phyloP scores from a whole-genome alignment of 2,329 filamentous ascomycete genomes.

The Penicillium hesseltinei region DNA sequence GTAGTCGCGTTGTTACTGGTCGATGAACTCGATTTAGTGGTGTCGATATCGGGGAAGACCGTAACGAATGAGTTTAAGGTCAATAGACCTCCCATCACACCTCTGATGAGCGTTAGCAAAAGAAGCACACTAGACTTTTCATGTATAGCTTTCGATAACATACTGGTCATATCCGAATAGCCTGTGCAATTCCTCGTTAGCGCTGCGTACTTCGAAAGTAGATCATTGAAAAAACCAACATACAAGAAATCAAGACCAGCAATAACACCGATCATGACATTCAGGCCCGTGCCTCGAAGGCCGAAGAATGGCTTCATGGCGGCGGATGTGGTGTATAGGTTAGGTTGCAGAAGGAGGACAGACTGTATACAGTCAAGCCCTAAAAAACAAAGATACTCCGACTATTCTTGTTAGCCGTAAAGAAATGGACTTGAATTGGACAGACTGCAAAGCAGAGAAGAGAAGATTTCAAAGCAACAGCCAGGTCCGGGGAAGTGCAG shows the following conservation, averaged over 20 bases:
- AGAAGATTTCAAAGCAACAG: background rate
- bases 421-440: background rate
- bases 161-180: constrained; percentile 64
- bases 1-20: constrained; percentile 49
- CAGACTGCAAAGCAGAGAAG: constrained; percentile 1
- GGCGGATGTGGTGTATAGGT: constrained; percentile 2
- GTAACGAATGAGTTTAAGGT: constrained; percentile 63
- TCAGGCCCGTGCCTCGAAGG: constrained; percentile 63
- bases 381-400: constrained; percentile 3
- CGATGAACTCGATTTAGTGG: constrained; percentile 30
- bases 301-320: constrained; percentile 57
- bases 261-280: constrained; percentile 67
- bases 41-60: constrained; percentile 55
- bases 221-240: constrained; percentile 2
- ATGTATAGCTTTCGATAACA: background rate
- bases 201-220: background rate
- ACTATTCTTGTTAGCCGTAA: background rate
- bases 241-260: constrained; percentile 70
- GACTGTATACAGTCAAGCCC: constrained; percentile 5
- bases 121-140: background rate
- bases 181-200: constrained; percentile 20
- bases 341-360: background rate
- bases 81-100: constrained; percentile 73
- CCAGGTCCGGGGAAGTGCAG: constrained; percentile 10
- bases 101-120: constrained; percentile 32